phyloP scores from a whole-genome alignment of 768 basidiomycete species.

The Cyclocybe cylindracea region DNA sequence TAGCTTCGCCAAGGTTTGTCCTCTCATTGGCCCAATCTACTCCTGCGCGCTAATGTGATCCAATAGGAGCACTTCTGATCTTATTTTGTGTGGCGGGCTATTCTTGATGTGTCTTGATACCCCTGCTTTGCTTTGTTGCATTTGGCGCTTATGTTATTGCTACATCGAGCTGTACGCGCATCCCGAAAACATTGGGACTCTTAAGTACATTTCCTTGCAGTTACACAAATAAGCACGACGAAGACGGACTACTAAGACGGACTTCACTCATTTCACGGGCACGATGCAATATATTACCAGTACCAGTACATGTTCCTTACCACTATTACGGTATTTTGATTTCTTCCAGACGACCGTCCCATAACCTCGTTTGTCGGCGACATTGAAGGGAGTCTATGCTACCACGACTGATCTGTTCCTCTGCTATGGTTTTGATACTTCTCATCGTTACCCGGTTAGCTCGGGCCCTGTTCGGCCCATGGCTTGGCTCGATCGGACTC shows the following conservation, averaged over 20 bases:
- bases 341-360: constrained; percentile 45
- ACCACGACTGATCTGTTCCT: constrained; percentile 62
- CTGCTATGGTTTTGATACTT: constrained; percentile 83
- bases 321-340: constrained; percentile 24
- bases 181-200: no score
- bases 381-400: constrained; percentile 45
- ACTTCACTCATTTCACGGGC: no score
- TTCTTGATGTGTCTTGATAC: constrained; percentile 15
- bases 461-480: constrained; percentile 11
- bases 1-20: constrained; percentile 73
- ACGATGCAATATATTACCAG: no score
- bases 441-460: constrained; percentile 48
- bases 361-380: constrained; percentile 39
- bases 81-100: constrained; percentile 8
- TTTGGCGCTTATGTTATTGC: no score
- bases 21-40: background rate
- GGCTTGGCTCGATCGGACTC: constrained; percentile 6
- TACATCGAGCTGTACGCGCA: no score
- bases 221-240: no score
- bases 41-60: background rate
- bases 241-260: no score
- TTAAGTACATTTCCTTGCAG: no score
- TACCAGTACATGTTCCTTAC: background rate
- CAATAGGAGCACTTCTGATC: constrained; percentile 61
- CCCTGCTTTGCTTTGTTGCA: constrained; percentile 1